phyloP scores from a whole-genome alignment of 257 asterid species.

The Solanum medicagineum region DNA sequence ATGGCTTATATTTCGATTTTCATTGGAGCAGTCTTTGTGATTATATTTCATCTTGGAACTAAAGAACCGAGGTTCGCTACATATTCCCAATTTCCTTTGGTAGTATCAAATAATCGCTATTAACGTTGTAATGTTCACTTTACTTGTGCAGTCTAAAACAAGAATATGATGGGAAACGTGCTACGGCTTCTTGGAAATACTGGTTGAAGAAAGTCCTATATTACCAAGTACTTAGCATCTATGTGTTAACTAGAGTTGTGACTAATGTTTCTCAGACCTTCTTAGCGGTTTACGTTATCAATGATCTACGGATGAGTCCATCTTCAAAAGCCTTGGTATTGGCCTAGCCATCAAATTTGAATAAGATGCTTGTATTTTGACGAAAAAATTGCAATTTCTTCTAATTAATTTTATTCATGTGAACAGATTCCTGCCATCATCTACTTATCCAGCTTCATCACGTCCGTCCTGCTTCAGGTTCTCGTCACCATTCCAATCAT shows the following conservation, averaged over 20 bases:
- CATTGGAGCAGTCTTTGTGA: constrained; percentile 68
- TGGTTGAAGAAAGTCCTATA: constrained; percentile 67
- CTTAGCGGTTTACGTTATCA: constrained; percentile 78
- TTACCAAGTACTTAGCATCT: constrained; percentile 81
- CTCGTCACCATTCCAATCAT: background rate
- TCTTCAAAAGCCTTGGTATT: constrained; percentile 74
- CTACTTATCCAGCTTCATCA: constrained; percentile 64
- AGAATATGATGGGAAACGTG: constrained; percentile 34
- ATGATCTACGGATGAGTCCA: constrained; percentile 70
- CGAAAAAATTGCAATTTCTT: background rate
- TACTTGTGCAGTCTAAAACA: constrained; percentile 37
- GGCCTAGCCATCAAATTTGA: background rate
- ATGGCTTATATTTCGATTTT: constrained; percentile 71
- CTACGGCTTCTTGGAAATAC: constrained; percentile 54
- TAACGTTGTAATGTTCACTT: background rate
- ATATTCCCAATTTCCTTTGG: background rate
- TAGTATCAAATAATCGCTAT: background rate
- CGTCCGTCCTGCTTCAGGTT: constrained; percentile 75
- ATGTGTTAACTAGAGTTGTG: constrained; percentile 69
- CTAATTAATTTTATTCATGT: background rate
- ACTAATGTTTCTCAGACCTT: constrained; percentile 89
- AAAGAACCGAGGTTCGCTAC: constrained; percentile 69
- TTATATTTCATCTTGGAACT: constrained; percentile 60
- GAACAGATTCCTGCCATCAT: constrained; percentile 73
- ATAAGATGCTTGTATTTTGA: background rate